Percentiles rank a stretch among this genome's conserved stretches.
These are phyloP conservation scores for Pyrrhoderma noxium DNA, from an alignment of 1,284 basidiomycete species.

Conservation along the genomic window DNA sequence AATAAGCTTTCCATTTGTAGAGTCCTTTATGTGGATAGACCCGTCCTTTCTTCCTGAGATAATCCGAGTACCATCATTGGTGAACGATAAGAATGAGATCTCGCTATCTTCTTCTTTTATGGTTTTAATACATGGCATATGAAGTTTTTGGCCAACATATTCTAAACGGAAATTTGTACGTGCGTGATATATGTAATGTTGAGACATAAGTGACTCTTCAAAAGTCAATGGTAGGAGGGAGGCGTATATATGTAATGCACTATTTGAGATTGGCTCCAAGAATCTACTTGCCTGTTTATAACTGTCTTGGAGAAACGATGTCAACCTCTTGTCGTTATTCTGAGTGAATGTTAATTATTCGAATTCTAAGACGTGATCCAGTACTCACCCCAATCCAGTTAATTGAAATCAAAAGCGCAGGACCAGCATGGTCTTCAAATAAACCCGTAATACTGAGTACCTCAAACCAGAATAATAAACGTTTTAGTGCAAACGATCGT, in stretches of 20 bases:
- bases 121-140: constrained; percentile 1
- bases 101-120: too few relatives aligned
- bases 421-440: constrained; percentile 1
- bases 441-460: constrained; percentile 22
- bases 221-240: constrained; percentile 21
- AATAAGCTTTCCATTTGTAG: background rate
- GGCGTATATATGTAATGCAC: constrained; percentile 23
- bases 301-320: constrained; percentile 14
- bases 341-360: background rate
- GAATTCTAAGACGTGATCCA: constrained; percentile 1
- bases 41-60: constrained; percentile 5
- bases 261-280: constrained; percentile 15
- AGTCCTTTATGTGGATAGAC: background rate
- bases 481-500: background rate
- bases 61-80: constrained; percentile 16
- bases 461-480: constrained; percentile 27
- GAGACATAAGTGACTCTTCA: constrained; percentile 4
- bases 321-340: background rate
- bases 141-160: too few relatives aligned
- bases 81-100: constrained; percentile 2
- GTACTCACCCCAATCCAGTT: constrained; percentile 3
- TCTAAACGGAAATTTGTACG: too few relatives aligned
- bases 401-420: background rate
- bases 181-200: background rate
- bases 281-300: constrained; percentile 18